These are phyloP conservation scores for Patellaria atrata DNA, from an alignment of 495 filamentous ascomycete genomes.

Conservation along the genomic window DNA sequence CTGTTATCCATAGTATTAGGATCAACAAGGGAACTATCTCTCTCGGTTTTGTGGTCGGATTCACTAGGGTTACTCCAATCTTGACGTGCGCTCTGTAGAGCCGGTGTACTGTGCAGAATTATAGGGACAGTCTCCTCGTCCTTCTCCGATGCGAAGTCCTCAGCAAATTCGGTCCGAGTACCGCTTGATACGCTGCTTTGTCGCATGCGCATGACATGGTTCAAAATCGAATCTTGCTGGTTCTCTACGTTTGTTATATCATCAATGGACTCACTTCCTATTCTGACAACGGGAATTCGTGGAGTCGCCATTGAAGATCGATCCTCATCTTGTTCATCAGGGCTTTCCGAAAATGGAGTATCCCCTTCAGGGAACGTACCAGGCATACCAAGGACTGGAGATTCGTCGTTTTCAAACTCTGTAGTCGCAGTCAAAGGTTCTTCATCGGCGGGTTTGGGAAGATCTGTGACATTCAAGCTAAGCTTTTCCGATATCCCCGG, in stretches of 20 bases:
- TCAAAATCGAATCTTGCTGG: slow-evolving; percentile 34
- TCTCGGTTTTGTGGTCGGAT: too few relatives aligned
- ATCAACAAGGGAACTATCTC: too few relatives aligned
- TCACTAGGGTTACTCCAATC: too few relatives aligned
- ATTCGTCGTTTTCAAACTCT: slow-evolving; percentile 37
- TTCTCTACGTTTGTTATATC: slow-evolving; percentile 15
- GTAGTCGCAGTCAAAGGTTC: slow-evolving; percentile 19
- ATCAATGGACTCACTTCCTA: slow-evolving; percentile 30
- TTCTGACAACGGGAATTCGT: too few relatives aligned
- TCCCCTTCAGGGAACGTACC: slow-evolving; percentile 35
- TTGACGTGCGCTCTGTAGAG: too few relatives aligned
- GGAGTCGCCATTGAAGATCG: too few relatives aligned
- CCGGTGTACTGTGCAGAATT: too few relatives aligned
- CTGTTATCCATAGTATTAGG: too few relatives aligned
- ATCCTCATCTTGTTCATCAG: slow-evolving; percentile 47
- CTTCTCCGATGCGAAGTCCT: slow-evolving; percentile 20
- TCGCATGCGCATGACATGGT: slow-evolving; percentile 38
- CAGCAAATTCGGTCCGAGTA: slow-evolving; percentile 8
- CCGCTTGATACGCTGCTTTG: slow-evolving; percentile 29
- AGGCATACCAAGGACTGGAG: slow-evolving; percentile 44
- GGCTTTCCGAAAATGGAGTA: slow-evolving; percentile 33
- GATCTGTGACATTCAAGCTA: slow-evolving; percentile 7
- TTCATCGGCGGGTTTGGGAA: slow-evolving; percentile 6
- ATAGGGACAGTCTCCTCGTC: too few relatives aligned
- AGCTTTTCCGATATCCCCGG: too few relatives aligned